phyloP scores from a whole-genome alignment of 2,329 filamentous ascomycete genomes.

The Hansfordia pulvinata region DNA sequence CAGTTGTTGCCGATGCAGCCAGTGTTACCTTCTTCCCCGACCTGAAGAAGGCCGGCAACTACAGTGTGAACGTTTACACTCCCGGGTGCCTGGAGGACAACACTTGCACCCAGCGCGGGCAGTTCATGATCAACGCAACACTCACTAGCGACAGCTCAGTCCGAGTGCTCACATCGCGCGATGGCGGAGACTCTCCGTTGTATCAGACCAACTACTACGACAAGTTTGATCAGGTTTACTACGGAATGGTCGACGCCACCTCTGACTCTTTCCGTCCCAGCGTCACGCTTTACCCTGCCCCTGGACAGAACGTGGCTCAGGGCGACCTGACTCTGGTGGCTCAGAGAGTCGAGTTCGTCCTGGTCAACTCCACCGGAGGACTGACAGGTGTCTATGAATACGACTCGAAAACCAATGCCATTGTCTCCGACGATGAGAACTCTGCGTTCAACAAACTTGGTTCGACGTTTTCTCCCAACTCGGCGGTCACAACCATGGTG shows the following conservation, averaged over 20 bases:
- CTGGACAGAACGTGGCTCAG: slow-evolving; percentile 42
- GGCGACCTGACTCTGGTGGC: slow-evolving; percentile 67
- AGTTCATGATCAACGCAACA: no score
- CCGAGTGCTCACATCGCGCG: slow-evolving; percentile 64
- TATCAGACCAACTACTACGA: slow-evolving; percentile 93
- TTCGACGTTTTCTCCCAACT: slow-evolving; percentile 50
- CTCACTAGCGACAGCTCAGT: no score
- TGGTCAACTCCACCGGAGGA: slow-evolving; percentile 61
- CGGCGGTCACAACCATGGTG: slow-evolving; percentile 57
- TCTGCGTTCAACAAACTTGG: slow-evolving; percentile 71
- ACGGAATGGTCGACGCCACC: slow-evolving; percentile 67
- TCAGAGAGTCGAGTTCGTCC: slow-evolving; percentile 67
- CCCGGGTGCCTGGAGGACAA: slow-evolving; percentile 76
- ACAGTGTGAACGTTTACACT: slow-evolving; percentile 82
- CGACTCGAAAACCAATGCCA: slow-evolving; percentile 46
- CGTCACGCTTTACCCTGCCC: slow-evolving; percentile 61
- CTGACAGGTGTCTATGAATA: slow-evolving; percentile 89
- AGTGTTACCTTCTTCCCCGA: slow-evolving; percentile 72
- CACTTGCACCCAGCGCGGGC: slow-evolving; percentile 63
- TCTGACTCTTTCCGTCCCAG: slow-evolving; percentile 62
- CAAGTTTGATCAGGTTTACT: slow-evolving; percentile 90
- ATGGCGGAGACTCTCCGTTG: slow-evolving; percentile 34
- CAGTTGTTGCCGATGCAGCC: slow-evolving; percentile 42
- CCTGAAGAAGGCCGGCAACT: slow-evolving; percentile 80
- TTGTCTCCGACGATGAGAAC: slow-evolving; percentile 44